Conservation (phyloP, 371 early-diverging fungal genomes). For the Mycotypha africana region DNA sequence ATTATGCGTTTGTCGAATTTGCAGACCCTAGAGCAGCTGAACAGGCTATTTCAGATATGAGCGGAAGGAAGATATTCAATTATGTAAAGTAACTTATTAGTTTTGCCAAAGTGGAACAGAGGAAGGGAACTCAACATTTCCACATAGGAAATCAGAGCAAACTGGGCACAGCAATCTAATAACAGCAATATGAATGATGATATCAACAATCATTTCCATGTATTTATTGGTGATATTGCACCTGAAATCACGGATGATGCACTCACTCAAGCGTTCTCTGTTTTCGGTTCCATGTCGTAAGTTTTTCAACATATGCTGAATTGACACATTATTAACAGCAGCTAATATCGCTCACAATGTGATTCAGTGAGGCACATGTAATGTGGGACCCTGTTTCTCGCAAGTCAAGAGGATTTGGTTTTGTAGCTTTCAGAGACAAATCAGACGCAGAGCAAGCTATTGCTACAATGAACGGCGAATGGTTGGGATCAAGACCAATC, state of each 20-base stretch:
- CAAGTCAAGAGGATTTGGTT: constrained; percentile 80
- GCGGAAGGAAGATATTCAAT: constrained; percentile 66
- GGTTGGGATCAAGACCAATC: constrained; percentile 57
- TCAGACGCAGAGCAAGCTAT: constrained; percentile 77
- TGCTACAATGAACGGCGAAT: constrained; percentile 84
- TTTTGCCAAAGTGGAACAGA: too few species aligned
- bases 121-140: too few species aligned
- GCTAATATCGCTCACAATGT: too few species aligned
- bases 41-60: constrained; percentile 67
- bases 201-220: constrained; percentile 65
- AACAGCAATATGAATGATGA: constrained; percentile 44
- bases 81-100: constrained; percentile 26
- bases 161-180: constrained; percentile 43
- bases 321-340: too few species aligned
- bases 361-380: constrained; percentile 51
- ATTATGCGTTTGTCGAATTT: constrained; percentile 93
- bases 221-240: constrained; percentile 84
- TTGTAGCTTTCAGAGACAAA: constrained; percentile 77
- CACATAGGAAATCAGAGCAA: constrained; percentile 42
- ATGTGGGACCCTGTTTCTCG: constrained; percentile 74
- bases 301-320: too few species aligned
- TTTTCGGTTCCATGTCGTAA: constrained; percentile 58
- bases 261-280: constrained; percentile 61
- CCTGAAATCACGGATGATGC: constrained; percentile 80
- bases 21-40: constrained; percentile 69